Base-by-base conservation (phyloP, 2,329 filamentous ascomycete genomes). In the Emmonsiellopsis sp. region DNA sequence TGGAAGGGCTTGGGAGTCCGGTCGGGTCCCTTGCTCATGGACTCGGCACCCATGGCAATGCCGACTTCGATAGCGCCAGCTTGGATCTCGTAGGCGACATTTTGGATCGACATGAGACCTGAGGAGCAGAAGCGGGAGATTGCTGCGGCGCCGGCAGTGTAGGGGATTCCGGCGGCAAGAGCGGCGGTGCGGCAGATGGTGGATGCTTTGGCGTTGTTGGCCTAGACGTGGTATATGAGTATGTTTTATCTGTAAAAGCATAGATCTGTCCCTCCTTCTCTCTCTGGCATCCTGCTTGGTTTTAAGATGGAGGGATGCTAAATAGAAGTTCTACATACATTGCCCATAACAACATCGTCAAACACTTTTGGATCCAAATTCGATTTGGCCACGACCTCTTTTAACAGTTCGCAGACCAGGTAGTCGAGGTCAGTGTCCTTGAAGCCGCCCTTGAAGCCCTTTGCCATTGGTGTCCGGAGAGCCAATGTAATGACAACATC, bases 81-180 rank as follows among this genome's bases (percentile, higher is more conserved):
- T 55, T 78, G 70, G 70, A 98, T 96, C 68, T 90, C 82, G 74
- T 93, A 86, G 49, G 93, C 91, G 61, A 98, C 94, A 66, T 96
- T 90, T 71, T 95, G 91, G 5, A 91, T 88, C 54, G 93, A 91
- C 74, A 96, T 94, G 60, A 98, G 84, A 37, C 93, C 93, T 0
- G 91, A 96, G 39, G 89, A 94, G 80, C 93, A 98, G 84, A 98
- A 97, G 57, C 93, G 86, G 79, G 97, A 97, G 55, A 95, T 79
- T 43, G 86, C 85, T 43, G 81, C 91, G 58, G 87, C 88, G 59
- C 83, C 82, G 48, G 88, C 80, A 6, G 92, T 96, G 76, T 93
- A 91, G 61, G 93, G 91, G 77, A 93, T 95, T 62, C 93, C 93
- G 54, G 93, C 93, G 47, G 89, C 88, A 57, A 97, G 86, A 58